phyloP scores from a whole-genome alignment of 1,284 basidiomycete species.

The Sporisorium iseilematis-ciliati region DNA sequence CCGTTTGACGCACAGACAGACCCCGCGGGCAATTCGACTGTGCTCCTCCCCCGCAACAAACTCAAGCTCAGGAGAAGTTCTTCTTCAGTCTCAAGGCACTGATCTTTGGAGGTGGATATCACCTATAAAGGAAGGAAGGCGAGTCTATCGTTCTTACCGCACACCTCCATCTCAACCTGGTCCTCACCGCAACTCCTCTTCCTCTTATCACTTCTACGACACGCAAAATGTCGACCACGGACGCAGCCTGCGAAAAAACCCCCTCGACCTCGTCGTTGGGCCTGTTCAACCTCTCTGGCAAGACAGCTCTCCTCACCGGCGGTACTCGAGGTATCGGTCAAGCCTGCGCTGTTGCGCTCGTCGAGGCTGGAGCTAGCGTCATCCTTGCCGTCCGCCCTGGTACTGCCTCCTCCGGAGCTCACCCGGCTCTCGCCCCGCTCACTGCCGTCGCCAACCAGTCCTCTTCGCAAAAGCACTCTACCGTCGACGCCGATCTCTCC shows the following conservation, averaged over 20 bases:
- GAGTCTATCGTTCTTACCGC: neutral
- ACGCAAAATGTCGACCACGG: slow-evolving; percentile 27
- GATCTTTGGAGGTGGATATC: neutral
- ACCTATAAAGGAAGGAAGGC: neutral
- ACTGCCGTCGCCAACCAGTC: slow-evolving; percentile 68
- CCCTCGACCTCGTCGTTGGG: slow-evolving; percentile 28
- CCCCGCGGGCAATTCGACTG: slow-evolving; percentile 2
- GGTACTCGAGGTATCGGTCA: slow-evolving; percentile 64
- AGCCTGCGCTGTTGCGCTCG: slow-evolving; percentile 72
- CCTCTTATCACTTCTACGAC: neutral
- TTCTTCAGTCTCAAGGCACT: neutral
- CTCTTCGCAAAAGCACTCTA: slow-evolving; percentile 71
- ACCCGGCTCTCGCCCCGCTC: slow-evolving; percentile 31
- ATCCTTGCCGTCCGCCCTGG: slow-evolving; percentile 75
- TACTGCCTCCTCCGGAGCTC: slow-evolving; percentile 10
- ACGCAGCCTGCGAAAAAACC: slow-evolving; percentile 45
- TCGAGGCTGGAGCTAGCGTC: slow-evolving; percentile 79
- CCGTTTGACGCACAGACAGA: slow-evolving; percentile 11
- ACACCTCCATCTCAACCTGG: neutral
- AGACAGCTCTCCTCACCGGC: slow-evolving; percentile 56
- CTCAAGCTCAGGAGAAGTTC: neutral
- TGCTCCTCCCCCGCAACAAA: neutral
- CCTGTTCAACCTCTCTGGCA: slow-evolving; percentile 55
- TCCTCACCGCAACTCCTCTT: neutral
- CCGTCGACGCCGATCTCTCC: slow-evolving; percentile 82